phyloP scores from a whole-genome alignment of 306 rosid species.

The Trifolium repens region DNA sequence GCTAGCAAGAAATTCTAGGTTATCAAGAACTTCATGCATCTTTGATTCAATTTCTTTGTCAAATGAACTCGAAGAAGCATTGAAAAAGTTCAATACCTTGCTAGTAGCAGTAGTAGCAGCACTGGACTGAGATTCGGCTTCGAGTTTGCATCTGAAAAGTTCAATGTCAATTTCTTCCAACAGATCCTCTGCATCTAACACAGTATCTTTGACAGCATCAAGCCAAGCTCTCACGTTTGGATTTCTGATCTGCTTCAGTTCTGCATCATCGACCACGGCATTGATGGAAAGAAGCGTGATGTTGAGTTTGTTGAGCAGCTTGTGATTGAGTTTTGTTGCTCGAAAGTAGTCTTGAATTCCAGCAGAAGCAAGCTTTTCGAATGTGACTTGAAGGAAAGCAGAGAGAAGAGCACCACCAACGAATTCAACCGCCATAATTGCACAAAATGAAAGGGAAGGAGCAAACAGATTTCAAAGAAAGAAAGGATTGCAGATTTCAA shows the following conservation, averaged over 20 bases:
- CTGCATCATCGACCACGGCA: conserved; percentile 31
- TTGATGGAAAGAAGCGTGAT: background rate
- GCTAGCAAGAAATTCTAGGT: conserved; percentile 19
- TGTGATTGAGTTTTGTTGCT: conserved; percentile 1
- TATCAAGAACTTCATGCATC: conserved; percentile 3
- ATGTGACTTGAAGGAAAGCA: conserved; percentile 36
- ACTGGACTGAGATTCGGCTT: background rate
- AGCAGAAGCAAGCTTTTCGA: conserved; percentile 30
- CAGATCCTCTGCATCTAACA: conserved; percentile 17
- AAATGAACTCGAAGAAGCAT: conserved; percentile 3
- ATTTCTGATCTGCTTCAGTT: background rate
- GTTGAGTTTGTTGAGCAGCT: background rate
- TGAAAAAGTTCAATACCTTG: conserved; percentile 17
- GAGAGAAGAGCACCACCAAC: conserved; percentile 39
- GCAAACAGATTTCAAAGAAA: background rate
- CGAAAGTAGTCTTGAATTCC: background rate
- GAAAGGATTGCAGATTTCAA: background rate
- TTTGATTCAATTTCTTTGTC: conserved; percentile 1
- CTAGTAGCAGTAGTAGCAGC: too few relatives aligned
- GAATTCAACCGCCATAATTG: conserved; percentile 17
- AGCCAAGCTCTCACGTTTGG: background rate
- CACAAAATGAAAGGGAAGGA: background rate
- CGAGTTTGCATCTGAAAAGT: background rate
- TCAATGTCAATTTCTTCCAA: conserved; percentile 21
- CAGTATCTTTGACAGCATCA: conserved; percentile 28